Evolutionary conservation across 2,329 filamentous ascomycete species (phyloP).

Genomic region (Aureobasidium sp.): DNA sequence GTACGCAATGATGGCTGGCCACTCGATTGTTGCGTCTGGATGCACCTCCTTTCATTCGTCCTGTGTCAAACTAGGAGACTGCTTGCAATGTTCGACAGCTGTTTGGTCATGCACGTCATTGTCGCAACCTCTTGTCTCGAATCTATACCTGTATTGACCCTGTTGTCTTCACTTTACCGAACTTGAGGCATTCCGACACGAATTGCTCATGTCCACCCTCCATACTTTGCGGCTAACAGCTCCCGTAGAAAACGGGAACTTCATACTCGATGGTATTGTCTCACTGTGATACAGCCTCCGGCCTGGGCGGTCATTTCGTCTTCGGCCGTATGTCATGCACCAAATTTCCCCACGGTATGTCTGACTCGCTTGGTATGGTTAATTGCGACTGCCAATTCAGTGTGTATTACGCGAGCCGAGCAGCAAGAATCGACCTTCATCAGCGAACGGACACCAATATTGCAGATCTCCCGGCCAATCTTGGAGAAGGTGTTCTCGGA

Average conservation of each 20-base stretch:
- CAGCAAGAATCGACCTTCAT: background rate
- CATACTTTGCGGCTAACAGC: background rate
- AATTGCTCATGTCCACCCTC: background rate
- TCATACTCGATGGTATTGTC: background rate
- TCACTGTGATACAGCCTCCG: background rate
- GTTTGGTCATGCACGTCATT: background rate
- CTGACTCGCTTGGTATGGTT: constrained; percentile 3
- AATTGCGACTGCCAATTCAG: background rate
- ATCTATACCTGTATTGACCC: background rate
- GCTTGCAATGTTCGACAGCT: background rate
- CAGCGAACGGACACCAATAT: background rate
- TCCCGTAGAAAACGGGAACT: background rate
- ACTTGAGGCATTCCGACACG: background rate
- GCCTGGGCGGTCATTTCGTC: background rate
- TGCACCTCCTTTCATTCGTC: background rate
- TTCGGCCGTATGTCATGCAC: background rate
- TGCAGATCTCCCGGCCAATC: constrained; percentile 2
- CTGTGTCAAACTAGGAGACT: background rate
- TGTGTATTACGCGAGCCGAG: background rate
- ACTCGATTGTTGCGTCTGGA: background rate
- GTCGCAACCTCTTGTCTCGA: background rate
- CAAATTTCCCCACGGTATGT: background rate
- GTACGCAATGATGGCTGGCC: background rate
- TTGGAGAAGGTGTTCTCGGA: background rate
- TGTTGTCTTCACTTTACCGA: background rate